Percentiles rank a stretch among this genome's conserved stretches.
phyloP scores from a whole-genome alignment of 2,329 filamentous ascomycete species.

The Penicillium sp. region DNA sequence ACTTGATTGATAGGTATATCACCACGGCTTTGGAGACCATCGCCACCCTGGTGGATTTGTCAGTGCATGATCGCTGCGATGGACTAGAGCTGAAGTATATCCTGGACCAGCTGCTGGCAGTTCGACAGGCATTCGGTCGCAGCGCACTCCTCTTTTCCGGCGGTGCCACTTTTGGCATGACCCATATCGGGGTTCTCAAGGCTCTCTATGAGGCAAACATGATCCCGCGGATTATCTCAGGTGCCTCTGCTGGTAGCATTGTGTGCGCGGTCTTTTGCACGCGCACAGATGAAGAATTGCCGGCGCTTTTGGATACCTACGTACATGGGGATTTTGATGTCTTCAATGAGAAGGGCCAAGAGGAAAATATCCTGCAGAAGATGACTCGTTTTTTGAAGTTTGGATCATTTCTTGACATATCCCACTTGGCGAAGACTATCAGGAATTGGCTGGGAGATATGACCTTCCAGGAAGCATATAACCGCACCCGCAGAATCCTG shows the following conservation, averaged over 20 bases:
- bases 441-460: slow-evolving; percentile 76
- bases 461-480: slow-evolving; percentile 94
- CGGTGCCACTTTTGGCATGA: slow-evolving; percentile 88
- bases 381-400: slow-evolving; percentile 73
- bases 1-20: slow-evolving; percentile 82
- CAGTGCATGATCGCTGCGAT: slow-evolving; percentile 51
- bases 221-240: slow-evolving; percentile 82
- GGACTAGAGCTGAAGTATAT: slow-evolving; percentile 60
- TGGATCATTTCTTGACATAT: slow-evolving; percentile 81
- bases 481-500: slow-evolving; percentile 84
- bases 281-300: slow-evolving; percentile 75
- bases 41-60: slow-evolving; percentile 65
- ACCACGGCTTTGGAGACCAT: slow-evolving; percentile 75
- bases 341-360: slow-evolving; percentile 64
- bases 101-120: slow-evolving; percentile 68
- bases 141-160: slow-evolving; percentile 81
- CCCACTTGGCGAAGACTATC: slow-evolving; percentile 79
- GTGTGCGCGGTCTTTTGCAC: slow-evolving; percentile 78
- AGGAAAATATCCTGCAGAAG: slow-evolving; percentile 67
- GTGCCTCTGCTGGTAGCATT: slow-evolving; percentile 83
- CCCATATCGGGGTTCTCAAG: slow-evolving; percentile 85
- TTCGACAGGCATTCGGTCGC: slow-evolving; percentile 79
- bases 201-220: slow-evolving; percentile 71
- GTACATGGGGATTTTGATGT: slow-evolving; percentile 78
- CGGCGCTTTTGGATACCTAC: slow-evolving; percentile 66